Percentiles rank a stretch among this genome's conserved stretches.
phyloP scores from a whole-genome alignment of 2,329 filamentous ascomycete genomes.

The Alternaria metachromatica region DNA sequence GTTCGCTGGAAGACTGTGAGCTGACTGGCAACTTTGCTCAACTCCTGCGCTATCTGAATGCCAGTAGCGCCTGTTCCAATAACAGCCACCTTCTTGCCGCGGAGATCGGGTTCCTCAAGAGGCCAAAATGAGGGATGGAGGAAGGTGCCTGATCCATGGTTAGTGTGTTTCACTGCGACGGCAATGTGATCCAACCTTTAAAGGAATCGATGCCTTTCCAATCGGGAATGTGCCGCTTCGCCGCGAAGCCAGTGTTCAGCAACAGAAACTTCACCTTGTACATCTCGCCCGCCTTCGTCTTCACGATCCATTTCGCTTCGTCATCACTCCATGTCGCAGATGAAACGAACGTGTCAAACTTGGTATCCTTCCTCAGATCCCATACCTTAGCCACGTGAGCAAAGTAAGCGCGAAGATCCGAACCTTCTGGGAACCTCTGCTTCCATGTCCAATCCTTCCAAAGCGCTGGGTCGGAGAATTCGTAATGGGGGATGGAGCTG shows the following conservation, averaged over 20 bases:
- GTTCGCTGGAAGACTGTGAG: slow-evolving; percentile 69
- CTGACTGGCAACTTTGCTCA: slow-evolving; percentile 56
- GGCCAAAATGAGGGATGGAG: slow-evolving; percentile 67
- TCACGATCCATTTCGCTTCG: slow-evolving; percentile 53
- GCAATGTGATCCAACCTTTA: slow-evolving; percentile 18
- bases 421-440: slow-evolving; percentile 27
- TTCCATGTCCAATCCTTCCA: slow-evolving; percentile 29
- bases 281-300: slow-evolving; percentile 48
- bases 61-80: slow-evolving; percentile 68
- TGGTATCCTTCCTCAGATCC: slow-evolving; percentile 28
- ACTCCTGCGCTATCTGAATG: slow-evolving; percentile 67
- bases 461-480: slow-evolving; percentile 28
- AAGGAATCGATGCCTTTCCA: slow-evolving; percentile 45
- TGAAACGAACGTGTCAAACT: slow-evolving; percentile 54
- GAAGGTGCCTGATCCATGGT: slow-evolving; percentile 31
- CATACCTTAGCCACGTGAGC: slow-evolving; percentile 23
- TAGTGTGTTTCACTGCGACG: neutral
- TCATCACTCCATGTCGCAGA: slow-evolving; percentile 51
- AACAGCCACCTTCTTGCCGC: slow-evolving; percentile 64
- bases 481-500: slow-evolving; percentile 25
- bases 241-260: slow-evolving; percentile 55
- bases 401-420: slow-evolving; percentile 31
- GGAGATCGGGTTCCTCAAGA: slow-evolving; percentile 58
- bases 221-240: slow-evolving; percentile 53
- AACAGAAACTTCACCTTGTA: slow-evolving; percentile 56